Conservation (phyloP, 495 filamentous ascomycete genomes). For the Melanomma pulvis-pyrius region DNA sequence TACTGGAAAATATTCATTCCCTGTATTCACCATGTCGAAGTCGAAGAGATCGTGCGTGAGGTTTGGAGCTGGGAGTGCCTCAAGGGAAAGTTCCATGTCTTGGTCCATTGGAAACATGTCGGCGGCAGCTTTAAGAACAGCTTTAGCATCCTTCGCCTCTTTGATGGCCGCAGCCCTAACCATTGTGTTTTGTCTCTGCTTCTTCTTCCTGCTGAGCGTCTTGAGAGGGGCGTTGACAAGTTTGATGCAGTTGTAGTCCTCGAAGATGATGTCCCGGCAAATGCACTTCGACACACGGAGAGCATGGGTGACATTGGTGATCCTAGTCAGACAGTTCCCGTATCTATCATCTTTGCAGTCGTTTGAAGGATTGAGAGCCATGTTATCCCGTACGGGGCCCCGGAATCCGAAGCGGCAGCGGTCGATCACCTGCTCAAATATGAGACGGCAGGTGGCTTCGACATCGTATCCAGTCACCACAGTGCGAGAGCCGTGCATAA, state of each 20-base stretch:
- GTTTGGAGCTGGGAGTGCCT: too few relatives aligned
- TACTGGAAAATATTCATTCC: too few relatives aligned
- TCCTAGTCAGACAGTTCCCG: neutral
- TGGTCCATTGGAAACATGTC: too few relatives aligned
- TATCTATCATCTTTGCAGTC: neutral
- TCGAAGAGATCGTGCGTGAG: too few relatives aligned
- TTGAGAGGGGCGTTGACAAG: neutral
- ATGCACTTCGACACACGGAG: neutral
- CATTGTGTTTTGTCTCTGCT: too few relatives aligned
- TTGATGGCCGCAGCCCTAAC: too few relatives aligned
- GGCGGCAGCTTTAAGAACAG: too few relatives aligned
- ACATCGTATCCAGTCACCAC: neutral
- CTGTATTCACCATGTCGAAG: too few relatives aligned
- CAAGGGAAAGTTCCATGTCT: too few relatives aligned
- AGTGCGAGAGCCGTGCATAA: neutral
- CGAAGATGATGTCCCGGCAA: slow-evolving; percentile 4
- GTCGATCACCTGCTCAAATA: neutral
- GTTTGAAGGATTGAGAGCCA: neutral
- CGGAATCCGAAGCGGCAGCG: neutral
- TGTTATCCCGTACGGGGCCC: neutral
- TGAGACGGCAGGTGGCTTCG: neutral
- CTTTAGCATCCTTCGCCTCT: too few relatives aligned
- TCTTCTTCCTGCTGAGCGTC: too few relatives aligned
- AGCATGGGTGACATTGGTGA: neutral
- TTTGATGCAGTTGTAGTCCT: neutral